phyloP scores from a whole-genome alignment of 768 basidiomycete genomes.

The Tylopilus intermedius region DNA sequence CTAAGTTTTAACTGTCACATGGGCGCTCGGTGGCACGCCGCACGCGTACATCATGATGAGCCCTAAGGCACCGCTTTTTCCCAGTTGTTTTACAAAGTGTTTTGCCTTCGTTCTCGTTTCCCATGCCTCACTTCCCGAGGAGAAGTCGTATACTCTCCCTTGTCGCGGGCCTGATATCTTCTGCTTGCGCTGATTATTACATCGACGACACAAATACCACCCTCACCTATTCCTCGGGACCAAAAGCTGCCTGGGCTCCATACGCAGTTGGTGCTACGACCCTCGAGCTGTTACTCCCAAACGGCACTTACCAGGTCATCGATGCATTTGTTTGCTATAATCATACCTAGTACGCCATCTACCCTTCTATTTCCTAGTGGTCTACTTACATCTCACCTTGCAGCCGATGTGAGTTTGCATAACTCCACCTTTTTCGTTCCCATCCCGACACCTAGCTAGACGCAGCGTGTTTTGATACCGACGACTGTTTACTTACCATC shows the following conservation, averaged over 20 bases:
- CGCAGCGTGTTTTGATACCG: constrained; percentile 17
- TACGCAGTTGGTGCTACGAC: constrained; percentile 9
- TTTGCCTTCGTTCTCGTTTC: neutral
- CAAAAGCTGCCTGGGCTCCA: constrained; percentile 22
- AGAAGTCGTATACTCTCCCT: neutral
- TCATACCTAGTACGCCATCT: constrained; percentile 20
- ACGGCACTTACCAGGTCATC: constrained; percentile 16
- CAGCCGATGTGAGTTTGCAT: constrained; percentile 17
- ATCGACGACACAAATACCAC: constrained; percentile 23
- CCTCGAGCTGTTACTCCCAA: constrained; percentile 17
- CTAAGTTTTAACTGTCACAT: neutral
- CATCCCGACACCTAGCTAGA: constrained; percentile 10
- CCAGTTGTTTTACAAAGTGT: neutral
- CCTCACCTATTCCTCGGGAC: constrained; percentile 21
- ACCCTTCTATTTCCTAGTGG: neutral
- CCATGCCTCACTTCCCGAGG: neutral
- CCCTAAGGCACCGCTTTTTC: neutral
- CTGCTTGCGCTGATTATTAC: constrained; percentile 17
- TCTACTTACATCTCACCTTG: neutral
- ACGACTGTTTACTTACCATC: constrained; percentile 15
- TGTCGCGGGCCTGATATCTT: neutral
- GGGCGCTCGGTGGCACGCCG: too few species aligned
- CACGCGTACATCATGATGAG: neutral
- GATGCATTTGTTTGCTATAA: constrained; percentile 23
- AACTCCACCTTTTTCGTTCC: neutral